phyloP scores from a whole-genome alignment of 202 grass and related monocot species.

The Elaeis oleifera region DNA sequence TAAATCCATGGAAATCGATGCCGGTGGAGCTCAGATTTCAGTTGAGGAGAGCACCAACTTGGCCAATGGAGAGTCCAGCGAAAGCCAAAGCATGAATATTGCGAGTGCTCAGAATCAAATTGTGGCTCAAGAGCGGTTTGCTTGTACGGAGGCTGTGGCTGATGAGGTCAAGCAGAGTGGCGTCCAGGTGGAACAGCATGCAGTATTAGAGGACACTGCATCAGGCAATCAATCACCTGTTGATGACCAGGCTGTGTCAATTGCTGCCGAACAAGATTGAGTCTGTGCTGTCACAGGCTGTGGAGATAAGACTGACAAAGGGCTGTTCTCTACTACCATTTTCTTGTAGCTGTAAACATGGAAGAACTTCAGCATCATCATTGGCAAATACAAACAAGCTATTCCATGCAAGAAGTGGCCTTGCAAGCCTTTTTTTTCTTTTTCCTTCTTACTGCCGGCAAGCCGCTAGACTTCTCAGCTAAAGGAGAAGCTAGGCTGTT shows the following conservation, averaged over 20 bases:
- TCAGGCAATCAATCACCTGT: slow-evolving; percentile 8
- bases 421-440: too few relatives aligned
- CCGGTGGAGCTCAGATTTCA: slow-evolving; percentile 5
- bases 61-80: slow-evolving; percentile 7
- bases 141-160: background rate
- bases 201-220: slow-evolving; percentile 6
- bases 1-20: slow-evolving; percentile 15
- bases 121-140: slow-evolving; percentile 16
- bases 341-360: too few relatives aligned
- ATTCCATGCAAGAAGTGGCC: too few relatives aligned
- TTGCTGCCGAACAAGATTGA: too few relatives aligned
- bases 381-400: too few relatives aligned
- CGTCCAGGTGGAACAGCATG: slow-evolving; percentile 15
- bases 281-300: too few relatives aligned
- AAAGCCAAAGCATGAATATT: slow-evolving; percentile 22
- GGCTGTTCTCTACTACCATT: too few relatives aligned
- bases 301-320: too few relatives aligned
- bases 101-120: slow-evolving; percentile 23
- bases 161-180: slow-evolving; percentile 18
- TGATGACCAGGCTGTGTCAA: slow-evolving; percentile 11
- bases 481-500: too few relatives aligned
- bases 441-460: too few relatives aligned
- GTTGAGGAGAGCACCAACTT: background rate
- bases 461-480: too few relatives aligned
- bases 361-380: too few relatives aligned